Evolutionary conservation across 2,329 filamentous ascomycete species (phyloP), one percentile per base, ranked within the genome.

Genomic region (Fusarium sp.): DNA sequence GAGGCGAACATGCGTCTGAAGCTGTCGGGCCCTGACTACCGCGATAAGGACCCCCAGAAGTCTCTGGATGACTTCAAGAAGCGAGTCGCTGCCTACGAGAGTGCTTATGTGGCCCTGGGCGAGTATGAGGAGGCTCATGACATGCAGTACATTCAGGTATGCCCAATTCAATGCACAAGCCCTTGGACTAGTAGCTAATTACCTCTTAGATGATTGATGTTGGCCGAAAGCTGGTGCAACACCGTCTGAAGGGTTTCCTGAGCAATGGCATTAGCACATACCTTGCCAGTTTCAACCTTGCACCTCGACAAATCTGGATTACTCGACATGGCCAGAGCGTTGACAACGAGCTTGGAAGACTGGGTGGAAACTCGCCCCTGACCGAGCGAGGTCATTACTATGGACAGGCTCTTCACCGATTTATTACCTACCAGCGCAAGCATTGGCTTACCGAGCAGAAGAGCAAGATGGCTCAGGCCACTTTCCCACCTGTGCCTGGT

Each of bases 1-100:
- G 95, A 98, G 82, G 94, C 95, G 20, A 98, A 98, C 80, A 98
- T 98, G 95, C 94, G 96, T 31, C 86, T 98, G 71, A 98, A 98
- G 86, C 90, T 98, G 8, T 97, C 94, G 5, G 96, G 96, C 0
- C 96, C 96, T 0, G 96, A 99, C 82, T 99, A 99, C 85, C 94
- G 93, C 79, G 94, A 94, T 80, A 97, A 98, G 84, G 96, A 99
- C 78, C 96, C 96, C 0, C 85, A 90, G 64, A 91, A 93, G 79
- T 95, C 96, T 2, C 86, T 98, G 47, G 91, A 89, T 37, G 96
- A 99, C 81, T 99, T 99, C 87, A 97, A 94, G 85, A 92, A 94
- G 83, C 93, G 96, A 70, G 95, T 99, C 16, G 92, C 90, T 62
- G 93, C 97, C 13, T 99, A 99, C 79, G 94, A 98, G 82, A 97